These are phyloP conservation scores for Astrocystis sublimbata DNA, from an alignment of 495 filamentous ascomycete genomes.

Conservation along the genomic window DNA sequence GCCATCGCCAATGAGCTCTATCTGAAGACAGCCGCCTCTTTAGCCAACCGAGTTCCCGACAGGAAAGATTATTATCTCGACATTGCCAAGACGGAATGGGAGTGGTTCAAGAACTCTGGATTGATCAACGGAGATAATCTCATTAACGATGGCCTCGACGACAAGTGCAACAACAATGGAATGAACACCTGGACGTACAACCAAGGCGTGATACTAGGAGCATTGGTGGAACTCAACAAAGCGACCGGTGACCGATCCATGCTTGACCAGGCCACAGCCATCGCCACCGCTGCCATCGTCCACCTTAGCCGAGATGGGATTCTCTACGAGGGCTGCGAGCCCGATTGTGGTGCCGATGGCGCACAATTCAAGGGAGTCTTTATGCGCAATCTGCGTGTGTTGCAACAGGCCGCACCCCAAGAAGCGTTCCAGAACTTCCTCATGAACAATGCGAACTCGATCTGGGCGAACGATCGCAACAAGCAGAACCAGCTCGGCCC, in stretches of 20 bases:
- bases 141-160: slow-evolving; percentile 69
- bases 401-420: slow-evolving; percentile 56
- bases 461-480: slow-evolving; percentile 65
- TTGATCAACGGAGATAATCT: slow-evolving; percentile 65
- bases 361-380: slow-evolving; percentile 81
- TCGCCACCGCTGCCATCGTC: slow-evolving; percentile 65
- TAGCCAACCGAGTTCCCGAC: slow-evolving; percentile 63
- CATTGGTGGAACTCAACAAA: slow-evolving; percentile 63
- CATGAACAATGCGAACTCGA: slow-evolving; percentile 61
- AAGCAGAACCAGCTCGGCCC: slow-evolving; percentile 53
- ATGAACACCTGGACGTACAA: slow-evolving; percentile 73
- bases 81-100: slow-evolving; percentile 61
- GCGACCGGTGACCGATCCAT: slow-evolving; percentile 56
- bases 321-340: slow-evolving; percentile 67
- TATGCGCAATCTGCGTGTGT: slow-evolving; percentile 64
- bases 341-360: slow-evolving; percentile 60
- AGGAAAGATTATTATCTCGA: slow-evolving; percentile 54
- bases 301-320: slow-evolving; percentile 58
- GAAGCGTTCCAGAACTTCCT: slow-evolving; percentile 57
- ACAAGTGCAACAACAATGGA: slow-evolving; percentile 64
- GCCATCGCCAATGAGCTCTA: slow-evolving; percentile 79
- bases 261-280: slow-evolving; percentile 57
- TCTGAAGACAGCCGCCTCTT: slow-evolving; percentile 65
- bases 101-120: slow-evolving; percentile 66
- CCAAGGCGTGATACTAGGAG: slow-evolving; percentile 76